Evolutionary conservation across 768 basidiomycete genomes (phyloP), one percentile per base, ranked within the genome.

Genomic region (Suillus americanus): DNA sequence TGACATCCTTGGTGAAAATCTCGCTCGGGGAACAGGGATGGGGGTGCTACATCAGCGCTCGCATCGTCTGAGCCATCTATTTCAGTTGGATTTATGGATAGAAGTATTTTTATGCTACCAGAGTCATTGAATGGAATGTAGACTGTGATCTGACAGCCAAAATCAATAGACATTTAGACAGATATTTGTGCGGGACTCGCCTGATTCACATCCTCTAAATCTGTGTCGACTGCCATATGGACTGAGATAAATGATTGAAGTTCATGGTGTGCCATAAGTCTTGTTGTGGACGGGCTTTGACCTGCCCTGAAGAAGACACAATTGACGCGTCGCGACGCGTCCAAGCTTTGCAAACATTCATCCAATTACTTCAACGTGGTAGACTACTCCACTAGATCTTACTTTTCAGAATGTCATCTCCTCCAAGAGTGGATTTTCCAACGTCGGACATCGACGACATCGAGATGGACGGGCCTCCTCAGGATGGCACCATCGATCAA

Each of bases 401-500:
- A 16, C 18, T 37, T 30, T 33, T 23, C 54, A 48, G 53, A 66
- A 89, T 89, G 88, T 89, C 88, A 9, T 89, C 87, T 48, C 87
- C 87, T 30, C 87, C 87, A 23, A 79, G 82, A 40, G 74, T 89
- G 45, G 86, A 89, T 68, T 89, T 89, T 70, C 88, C 87, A 4
- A 81, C 86, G 1, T 89, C 87, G 6, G 88, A 79, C 55, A 69
- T 77, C 66, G 77, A 89, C 61, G 84, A 86, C 72, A 77, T 84
- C 37, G 78, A 85, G n/a, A 86, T 87, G 85, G 80, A 76, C 35
- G 80, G 74, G 38, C 77, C 68, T 6, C 77, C 68, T 6, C 50
- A 67, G 51, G 60, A 65, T 38, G 75, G 69, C 46, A 71, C 71
- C 23, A 69, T 63, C 33, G 77, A 74, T 18, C 46, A 64, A 37